Evolutionary conservation across 768 basidiomycete species (phyloP).

Genomic region (Boletus rubroflammeus): DNA sequence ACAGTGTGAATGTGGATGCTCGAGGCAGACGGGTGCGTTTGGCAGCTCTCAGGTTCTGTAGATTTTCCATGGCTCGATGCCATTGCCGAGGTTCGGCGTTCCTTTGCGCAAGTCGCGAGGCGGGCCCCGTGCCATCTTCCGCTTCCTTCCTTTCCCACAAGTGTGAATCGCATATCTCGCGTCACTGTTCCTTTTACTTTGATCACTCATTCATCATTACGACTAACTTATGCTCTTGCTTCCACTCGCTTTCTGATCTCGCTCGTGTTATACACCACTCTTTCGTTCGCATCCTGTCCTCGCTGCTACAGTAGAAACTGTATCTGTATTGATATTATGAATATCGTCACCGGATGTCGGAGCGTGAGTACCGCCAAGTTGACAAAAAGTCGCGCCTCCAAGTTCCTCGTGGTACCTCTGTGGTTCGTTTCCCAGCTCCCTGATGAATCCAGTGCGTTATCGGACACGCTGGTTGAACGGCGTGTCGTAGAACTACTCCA

Average conservation of each 20-base stretch:
- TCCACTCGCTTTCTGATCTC: not conserved
- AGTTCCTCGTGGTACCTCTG: not conserved
- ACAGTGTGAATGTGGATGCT: not conserved
- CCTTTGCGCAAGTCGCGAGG: slow-evolving; percentile 12
- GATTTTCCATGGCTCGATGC: slow-evolving; percentile 15
- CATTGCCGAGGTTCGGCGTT: slow-evolving; percentile 1
- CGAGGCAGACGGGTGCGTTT: not conserved
- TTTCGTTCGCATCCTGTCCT: not conserved
- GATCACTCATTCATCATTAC: not conserved
- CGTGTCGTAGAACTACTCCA: not conserved
- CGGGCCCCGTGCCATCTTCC: not conserved
- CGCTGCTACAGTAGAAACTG: slow-evolving; percentile 2
- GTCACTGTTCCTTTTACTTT: not conserved
- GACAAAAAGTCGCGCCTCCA: not conserved
- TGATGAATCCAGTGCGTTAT: not conserved
- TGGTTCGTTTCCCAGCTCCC: not conserved
- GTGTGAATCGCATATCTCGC: not conserved
- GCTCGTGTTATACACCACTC: slow-evolving; percentile 15
- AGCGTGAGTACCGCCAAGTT: not conserved
- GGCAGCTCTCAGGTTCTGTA: not conserved
- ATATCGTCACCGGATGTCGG: not conserved
- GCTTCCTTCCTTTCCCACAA: not conserved
- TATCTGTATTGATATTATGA: not conserved
- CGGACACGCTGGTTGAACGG: not conserved
- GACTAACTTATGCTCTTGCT: slow-evolving; percentile 18